Evolutionary conservation across 148 eudicot species (phyloP), one percentile per base, ranked within the genome.

Genomic region (Cornus kousa): DNA sequence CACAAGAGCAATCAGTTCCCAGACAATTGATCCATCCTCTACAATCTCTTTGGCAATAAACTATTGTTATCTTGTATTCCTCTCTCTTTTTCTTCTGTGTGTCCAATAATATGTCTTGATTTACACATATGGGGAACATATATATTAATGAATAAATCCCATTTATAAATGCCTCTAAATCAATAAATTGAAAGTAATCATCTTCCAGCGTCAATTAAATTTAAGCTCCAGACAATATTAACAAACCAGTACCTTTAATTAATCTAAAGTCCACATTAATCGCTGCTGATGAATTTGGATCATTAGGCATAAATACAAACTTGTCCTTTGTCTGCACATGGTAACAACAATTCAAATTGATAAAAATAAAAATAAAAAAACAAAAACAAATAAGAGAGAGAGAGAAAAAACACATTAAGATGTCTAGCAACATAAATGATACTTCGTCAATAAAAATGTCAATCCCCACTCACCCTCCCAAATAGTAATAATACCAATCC

Each of bases 221-320:
- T 43, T 20, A 20, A 17, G 3, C 60, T 16, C 70, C 39, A 43
- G 65, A 71, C 70, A 62, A 65, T 16, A 16, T 37, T 55, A 60
- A 62, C 28, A 48, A 50, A 19, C 12, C 37, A 59, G 73, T 73
- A 93, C 99, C 93, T 91, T 88, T 88, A 71, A 94, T 88, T n/a
- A 78, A 74, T 77, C 77, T 87, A 79, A 90, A 90, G 60, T 81
- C 77, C 66, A 89, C 90, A 75, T 85, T 87, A 71, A 93, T 82
- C 74, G 80, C 80, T 16, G 40, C 22, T 4, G 83, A 79, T 3
- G 86, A 85, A 53, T 81, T 81, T 3, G 91, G 93, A 85, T 93
- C 94, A 80, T 85, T 85, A 6, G 97, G 97, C 74, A 77, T 81
- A 72, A 95, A 95, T 12, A 70, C 72, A 32, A 93, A 85, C 78